A percentile compares a stretch with the other conserved stretches of the same genome.
Evolutionary conservation across 495 filamentous ascomycete species (phyloP).

Genomic region (Copromyces sp.): DNA sequence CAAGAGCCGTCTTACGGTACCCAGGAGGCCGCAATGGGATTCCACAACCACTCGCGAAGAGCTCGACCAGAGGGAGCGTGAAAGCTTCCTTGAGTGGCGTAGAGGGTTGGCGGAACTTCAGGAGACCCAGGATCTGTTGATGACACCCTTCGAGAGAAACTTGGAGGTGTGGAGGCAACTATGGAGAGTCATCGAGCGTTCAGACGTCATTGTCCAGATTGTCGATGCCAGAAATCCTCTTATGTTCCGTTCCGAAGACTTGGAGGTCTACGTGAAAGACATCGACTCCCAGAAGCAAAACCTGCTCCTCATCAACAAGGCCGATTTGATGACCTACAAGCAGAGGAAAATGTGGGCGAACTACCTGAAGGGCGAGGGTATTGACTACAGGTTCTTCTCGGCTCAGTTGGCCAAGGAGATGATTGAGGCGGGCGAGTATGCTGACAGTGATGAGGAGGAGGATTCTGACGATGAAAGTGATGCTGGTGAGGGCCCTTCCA

Average conservation of each 20-base stretch:
- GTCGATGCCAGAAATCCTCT: constrained; percentile 94
- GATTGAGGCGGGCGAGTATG: constrained; percentile 55
- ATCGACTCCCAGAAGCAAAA: constrained; percentile 83
- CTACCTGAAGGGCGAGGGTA: constrained; percentile 70
- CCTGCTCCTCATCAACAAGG: constrained; percentile 92
- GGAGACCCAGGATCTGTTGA: constrained; percentile 83
- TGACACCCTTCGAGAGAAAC: constrained; percentile 98
- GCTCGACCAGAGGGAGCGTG: constrained; percentile 68
- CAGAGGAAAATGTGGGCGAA: constrained; percentile 82
- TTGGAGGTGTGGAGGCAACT: constrained; percentile 96
- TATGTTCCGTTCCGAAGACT: constrained; percentile 85
- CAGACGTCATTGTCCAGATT: constrained; percentile 94
- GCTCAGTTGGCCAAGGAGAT: constrained; percentile 81
- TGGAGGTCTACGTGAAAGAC: constrained; percentile 90
- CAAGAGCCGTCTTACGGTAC: constrained; percentile 70
- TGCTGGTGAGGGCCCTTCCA: constrained; percentile 22
- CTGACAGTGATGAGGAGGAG: constrained; percentile 33
- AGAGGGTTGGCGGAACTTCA: constrained; percentile 85
- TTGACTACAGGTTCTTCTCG: constrained; percentile 93
- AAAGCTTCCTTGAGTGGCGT: constrained; percentile 79
- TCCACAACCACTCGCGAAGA: constrained; percentile 67
- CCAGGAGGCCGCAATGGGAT: constrained; percentile 84
- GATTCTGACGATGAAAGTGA: constrained; percentile 12
- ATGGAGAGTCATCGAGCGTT: constrained; percentile 97
- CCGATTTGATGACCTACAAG: constrained; percentile 92